These are phyloP conservation scores for Rhizophora apiculata DNA, from an alignment of 345 rosid genomes.

Conservation along the genomic window DNA sequence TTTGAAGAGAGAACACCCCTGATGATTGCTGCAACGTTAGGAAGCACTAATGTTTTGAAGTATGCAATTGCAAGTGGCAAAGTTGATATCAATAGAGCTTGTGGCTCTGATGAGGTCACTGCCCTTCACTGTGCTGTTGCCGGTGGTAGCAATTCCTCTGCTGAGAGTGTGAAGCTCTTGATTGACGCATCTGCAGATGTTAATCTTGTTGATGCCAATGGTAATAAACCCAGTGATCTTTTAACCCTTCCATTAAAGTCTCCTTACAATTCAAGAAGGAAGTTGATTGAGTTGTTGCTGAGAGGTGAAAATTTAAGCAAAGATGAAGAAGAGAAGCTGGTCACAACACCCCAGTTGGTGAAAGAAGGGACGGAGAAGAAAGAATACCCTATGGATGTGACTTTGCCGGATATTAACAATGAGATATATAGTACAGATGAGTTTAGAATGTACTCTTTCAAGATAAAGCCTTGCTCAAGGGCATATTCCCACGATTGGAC, in stretches of 20 bases:
- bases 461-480: conserved; percentile 96
- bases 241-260: conserved; percentile 39
- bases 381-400: conserved; percentile 76
- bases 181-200: conserved; percentile 68
- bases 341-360: conserved; percentile 30
- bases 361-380: conserved; percentile 61
- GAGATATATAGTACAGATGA: conserved; percentile 83
- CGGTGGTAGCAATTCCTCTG: conserved; percentile 51
- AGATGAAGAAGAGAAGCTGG: conserved; percentile 45
- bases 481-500: conserved; percentile 99
- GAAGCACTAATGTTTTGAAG: conserved; percentile 56
- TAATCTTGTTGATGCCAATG: conserved; percentile 50
- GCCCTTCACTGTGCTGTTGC: conserved; percentile 94
- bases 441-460: conserved; percentile 88
- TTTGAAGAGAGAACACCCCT: conserved; percentile 79
- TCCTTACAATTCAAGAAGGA: conserved; percentile 40
- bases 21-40: conserved; percentile 79
- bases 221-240: conserved; percentile 66
- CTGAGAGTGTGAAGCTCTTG: conserved; percentile 61
- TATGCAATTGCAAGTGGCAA: conserved; percentile 50
- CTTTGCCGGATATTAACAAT: conserved; percentile 81
- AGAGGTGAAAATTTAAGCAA: conserved; percentile 38
- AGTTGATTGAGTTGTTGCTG: conserved; percentile 58
- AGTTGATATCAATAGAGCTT: conserved; percentile 59
- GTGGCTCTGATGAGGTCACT: conserved; percentile 65